These are phyloP conservation scores for Colletotrichum cereale DNA, from an alignment of 2,329 filamentous ascomycete species.

Conservation along the genomic window DNA sequence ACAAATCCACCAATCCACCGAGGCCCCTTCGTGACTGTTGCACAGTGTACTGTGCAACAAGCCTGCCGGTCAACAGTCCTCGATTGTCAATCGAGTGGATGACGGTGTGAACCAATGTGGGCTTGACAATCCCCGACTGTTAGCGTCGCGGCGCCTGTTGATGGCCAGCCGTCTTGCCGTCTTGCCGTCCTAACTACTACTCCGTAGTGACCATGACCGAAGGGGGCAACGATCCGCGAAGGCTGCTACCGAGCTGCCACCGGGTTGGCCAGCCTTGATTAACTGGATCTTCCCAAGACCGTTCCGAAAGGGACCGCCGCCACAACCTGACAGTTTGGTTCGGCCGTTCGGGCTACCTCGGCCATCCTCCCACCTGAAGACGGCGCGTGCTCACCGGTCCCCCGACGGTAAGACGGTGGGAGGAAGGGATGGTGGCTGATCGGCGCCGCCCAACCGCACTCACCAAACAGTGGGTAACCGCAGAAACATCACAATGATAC, in stretches of 20 bases:
- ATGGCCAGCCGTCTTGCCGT: slow-evolving; percentile 2
- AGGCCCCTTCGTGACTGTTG: slow-evolving; percentile 11
- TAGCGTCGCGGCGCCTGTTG: neutral
- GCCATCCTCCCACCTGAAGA: slow-evolving; percentile 25
- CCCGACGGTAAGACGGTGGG: neutral
- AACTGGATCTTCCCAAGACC: slow-evolving; percentile 33
- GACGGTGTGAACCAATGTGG: slow-evolving; percentile 2
- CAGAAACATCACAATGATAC: neutral
- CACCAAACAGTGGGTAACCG: neutral
- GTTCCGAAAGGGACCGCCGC: slow-evolving; percentile 9
- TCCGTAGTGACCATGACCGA: slow-evolving; percentile 9
- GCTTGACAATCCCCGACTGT: slow-evolving; percentile 8
- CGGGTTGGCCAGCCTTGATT: slow-evolving; percentile 39
- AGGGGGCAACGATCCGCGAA: slow-evolving; percentile 31
- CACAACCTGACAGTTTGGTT: neutral
- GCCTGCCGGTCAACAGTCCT: neutral
- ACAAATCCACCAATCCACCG: neutral
- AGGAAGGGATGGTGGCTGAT: neutral
- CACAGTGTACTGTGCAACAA: slow-evolving; percentile 9
- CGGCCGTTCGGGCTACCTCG: slow-evolving; percentile 5
- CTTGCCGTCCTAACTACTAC: neutral
- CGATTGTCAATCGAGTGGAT: slow-evolving; percentile 2
- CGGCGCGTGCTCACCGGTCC: slow-evolving; percentile 14
- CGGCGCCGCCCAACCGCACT: neutral
- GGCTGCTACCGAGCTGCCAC: slow-evolving; percentile 2